Evolutionary conservation across 2,329 filamentous ascomycete species (phyloP).

Genomic region (Ophiostoma novo-ulmi): DNA sequence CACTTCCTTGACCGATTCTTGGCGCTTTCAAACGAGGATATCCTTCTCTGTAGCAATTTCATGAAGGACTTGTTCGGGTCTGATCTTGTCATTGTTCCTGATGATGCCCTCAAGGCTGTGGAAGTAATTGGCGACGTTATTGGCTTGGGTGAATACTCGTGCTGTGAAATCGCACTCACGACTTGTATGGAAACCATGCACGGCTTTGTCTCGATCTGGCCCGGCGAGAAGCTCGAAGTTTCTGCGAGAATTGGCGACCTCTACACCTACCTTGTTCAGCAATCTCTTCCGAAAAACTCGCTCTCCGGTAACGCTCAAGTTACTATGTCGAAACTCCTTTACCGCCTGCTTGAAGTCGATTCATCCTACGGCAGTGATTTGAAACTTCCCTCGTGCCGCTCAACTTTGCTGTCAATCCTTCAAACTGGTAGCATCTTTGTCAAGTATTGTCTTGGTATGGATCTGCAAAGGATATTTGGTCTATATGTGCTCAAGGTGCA

Average conservation of each 20-base stretch:
- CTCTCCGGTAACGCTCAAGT: conserved; percentile 66
- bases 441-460: conserved; percentile 68
- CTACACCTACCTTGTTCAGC: conserved; percentile 70
- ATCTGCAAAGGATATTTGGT: conserved; percentile 69
- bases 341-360: conserved; percentile 61
- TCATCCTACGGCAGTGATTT: conserved; percentile 61
- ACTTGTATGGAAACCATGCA: conserved; percentile 64
- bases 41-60: conserved; percentile 48
- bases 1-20: conserved; percentile 48
- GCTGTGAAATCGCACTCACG: conserved; percentile 67
- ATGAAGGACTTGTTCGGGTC: conserved; percentile 50
- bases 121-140: conserved; percentile 50
- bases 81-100: conserved; percentile 46
- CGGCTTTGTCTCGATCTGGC: conserved; percentile 60
- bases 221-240: conserved; percentile 53
- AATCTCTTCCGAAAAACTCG: conserved; percentile 60
- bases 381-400: conserved; percentile 56
- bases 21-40: conserved; percentile 46
- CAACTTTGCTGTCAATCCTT: conserved; percentile 70
- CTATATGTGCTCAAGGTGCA: conserved; percentile 79
- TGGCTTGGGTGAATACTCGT: conserved; percentile 56
- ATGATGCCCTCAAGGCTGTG: conserved; percentile 45
- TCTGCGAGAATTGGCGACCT: conserved; percentile 65
- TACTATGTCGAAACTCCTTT: conserved; percentile 61
- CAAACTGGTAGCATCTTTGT: conserved; percentile 60